Conservation (phyloP, 2,329 filamentous ascomycete genomes). For the Corinectria fuckeliana region DNA sequence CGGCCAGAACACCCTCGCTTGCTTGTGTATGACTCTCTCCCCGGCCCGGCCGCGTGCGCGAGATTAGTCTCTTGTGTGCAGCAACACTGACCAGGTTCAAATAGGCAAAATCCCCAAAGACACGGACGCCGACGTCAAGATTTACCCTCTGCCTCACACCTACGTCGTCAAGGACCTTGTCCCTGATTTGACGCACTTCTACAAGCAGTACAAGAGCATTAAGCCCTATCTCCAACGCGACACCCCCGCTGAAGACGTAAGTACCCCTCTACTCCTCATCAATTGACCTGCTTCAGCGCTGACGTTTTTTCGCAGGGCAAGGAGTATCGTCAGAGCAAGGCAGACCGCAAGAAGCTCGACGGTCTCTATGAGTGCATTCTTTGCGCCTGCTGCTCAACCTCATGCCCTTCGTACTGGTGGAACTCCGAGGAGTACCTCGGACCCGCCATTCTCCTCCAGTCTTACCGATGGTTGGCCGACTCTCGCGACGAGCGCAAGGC, state of each 20-base stretch:
- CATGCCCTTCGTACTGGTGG: constrained; percentile 99
- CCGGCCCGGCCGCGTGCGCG: constrained; percentile 33
- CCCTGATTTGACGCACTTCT: constrained; percentile 96
- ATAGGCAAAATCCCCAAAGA: constrained; percentile 93
- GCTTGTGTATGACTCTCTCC: constrained; percentile 74
- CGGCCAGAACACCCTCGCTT: constrained; percentile 96
- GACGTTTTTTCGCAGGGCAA: constrained; percentile 69
- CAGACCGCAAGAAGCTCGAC: constrained; percentile 94
- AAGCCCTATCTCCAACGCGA: constrained; percentile 97
- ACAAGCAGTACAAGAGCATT: constrained; percentile 99
- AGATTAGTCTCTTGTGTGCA: constrained; percentile 25
- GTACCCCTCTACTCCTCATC: constrained; percentile 43
- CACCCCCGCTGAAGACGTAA: constrained; percentile 81
- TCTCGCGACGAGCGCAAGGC: constrained; percentile 89
- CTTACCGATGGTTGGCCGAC: constrained; percentile 96
- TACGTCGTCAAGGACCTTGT: constrained; percentile 99
- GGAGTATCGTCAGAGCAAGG: constrained; percentile 90
- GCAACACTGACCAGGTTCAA: constrained; percentile 22
- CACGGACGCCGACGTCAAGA: constrained; percentile 80
- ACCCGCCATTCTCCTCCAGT: constrained; percentile 94
- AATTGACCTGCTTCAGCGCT: constrained; percentile 7
- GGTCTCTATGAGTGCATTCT: constrained; percentile 99
- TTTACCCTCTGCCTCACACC: constrained; percentile 97
- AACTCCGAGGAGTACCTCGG: constrained; percentile 99
- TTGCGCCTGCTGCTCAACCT: constrained; percentile 98